Conservation (phyloP, 2,329 filamentous ascomycete species). For the Bipolaris sorokiniana region DNA sequence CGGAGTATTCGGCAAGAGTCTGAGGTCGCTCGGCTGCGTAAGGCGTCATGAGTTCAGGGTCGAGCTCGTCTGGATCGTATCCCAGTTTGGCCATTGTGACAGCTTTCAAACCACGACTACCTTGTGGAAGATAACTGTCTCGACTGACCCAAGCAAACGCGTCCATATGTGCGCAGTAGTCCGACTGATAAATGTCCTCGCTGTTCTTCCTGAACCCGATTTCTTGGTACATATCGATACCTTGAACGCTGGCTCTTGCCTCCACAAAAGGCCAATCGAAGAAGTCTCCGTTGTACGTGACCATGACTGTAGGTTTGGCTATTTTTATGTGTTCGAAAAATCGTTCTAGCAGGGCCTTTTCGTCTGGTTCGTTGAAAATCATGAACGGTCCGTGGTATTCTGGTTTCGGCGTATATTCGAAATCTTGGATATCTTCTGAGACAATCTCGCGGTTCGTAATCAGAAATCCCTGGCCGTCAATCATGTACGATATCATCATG, state of each 20-base stretch:
- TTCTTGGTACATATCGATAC: slow-evolving; percentile 99
- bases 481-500: slow-evolving; percentile 99
- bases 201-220: slow-evolving; percentile 95
- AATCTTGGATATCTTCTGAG: slow-evolving; percentile 95
- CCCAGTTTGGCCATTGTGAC: slow-evolving; percentile 97
- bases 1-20: slow-evolving; percentile 94
- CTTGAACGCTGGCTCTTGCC: slow-evolving; percentile 86
- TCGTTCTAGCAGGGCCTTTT: slow-evolving; percentile 83
- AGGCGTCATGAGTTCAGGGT: slow-evolving; percentile 96
- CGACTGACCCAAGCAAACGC: slow-evolving; percentile 99
- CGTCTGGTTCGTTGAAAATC: slow-evolving; percentile 97
- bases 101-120: slow-evolving; percentile 94
- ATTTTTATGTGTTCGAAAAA: slow-evolving; percentile 98
- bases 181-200: slow-evolving; percentile 95
- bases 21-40: slow-evolving; percentile 87
- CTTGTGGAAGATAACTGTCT: slow-evolving; percentile 96
- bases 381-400: slow-evolving; percentile 96
- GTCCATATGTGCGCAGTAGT: slow-evolving; percentile 97
- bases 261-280: slow-evolving; percentile 99
- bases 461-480: slow-evolving; percentile 95
- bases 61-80: slow-evolving; percentile 96
- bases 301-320: slow-evolving; percentile 91
- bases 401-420: slow-evolving; percentile 96
- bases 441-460: slow-evolving; percentile 99
- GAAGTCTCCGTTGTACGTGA: slow-evolving; percentile 99